Base-by-base conservation (phyloP, 331 rosid species). In the Erythrophleum ivorense region DNA sequence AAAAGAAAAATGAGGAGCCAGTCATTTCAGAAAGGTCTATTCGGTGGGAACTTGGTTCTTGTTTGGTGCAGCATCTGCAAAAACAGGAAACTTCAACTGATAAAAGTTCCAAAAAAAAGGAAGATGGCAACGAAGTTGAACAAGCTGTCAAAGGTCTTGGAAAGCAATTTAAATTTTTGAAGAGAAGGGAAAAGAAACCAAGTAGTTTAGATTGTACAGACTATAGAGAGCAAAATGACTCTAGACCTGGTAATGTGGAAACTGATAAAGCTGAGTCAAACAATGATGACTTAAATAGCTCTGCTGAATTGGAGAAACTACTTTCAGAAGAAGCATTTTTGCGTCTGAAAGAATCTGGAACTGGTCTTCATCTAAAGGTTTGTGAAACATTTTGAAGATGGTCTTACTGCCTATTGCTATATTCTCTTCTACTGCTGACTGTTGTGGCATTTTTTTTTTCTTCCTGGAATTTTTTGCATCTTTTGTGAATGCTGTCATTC, bases 21-120 rank as follows among this genome's bases (percentile, higher is more conserved):
- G 76, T 18, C 58, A 68, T 76, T 68, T 86, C 88, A 62, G 71
- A 87, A 73, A 88, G 90, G 81, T 78, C 88, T 79, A 85, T 96
- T 67, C 87, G 99, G 84, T 96, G 99, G 99, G 99, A 96, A 82
- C 97, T 96, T 21, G 92, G 98, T 85, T 96, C 99, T 75, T 93
- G 91, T 79, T 96, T 97, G 99, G 80, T 93, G 77, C 99, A 96
- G 50, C 94, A 93, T 91, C 86, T 96, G 77, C 97, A 93, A 78
- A 93, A 93, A 75, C 88, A 87, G 83, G 97, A 91, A 88, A 84
- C 58, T 62, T 67, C 84, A 50, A 60, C 86, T 0, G 90, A 85
- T 60, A 76, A 50, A 31, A 62, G 84, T 80, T 83, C 92, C 21
- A 82, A 79, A 73, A 60, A 54, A 63, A 63, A 81, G 4, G 83